Percentiles rank a stretch among this genome's conserved stretches.
Evolutionary conservation across 345 rosid genomes (phyloP).

Genomic region (Populus euphratica): DNA sequence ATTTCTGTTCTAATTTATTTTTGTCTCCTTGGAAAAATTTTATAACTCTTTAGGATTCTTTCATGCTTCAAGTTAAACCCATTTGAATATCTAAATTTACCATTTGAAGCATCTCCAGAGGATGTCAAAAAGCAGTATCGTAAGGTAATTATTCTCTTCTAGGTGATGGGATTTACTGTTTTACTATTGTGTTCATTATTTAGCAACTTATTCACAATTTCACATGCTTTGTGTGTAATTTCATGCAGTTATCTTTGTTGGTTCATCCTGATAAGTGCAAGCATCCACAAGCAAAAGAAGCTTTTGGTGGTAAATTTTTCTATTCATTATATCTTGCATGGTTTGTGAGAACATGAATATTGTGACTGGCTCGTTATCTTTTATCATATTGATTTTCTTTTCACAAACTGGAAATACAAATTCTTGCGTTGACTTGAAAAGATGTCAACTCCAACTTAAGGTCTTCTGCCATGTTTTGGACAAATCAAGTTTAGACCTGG

Average conservation of each 20-base stretch:
- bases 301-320: conserved; percentile 66
- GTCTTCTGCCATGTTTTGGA: neutral
- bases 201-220: conserved; percentile 1
- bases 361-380: neutral
- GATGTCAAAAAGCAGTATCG: conserved; percentile 87
- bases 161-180: neutral
- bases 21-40: neutral
- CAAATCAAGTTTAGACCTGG: neutral
- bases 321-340: neutral
- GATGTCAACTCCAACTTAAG: neutral
- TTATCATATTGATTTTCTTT: neutral
- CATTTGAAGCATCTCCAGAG: conserved; percentile 68
- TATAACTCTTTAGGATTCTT: conserved; percentile 58
- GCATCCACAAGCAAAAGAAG: conserved; percentile 97
- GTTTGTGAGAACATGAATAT: neutral
- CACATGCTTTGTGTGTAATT: conserved; percentile 9
- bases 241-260: conserved; percentile 68
- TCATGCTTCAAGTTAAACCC: conserved; percentile 97
- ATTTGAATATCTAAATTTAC: conserved; percentile 72
- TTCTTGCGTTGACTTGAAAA: neutral
- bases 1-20: neutral
- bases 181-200: neutral
- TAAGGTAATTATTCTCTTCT: conserved; percentile 48
- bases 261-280: conserved; percentile 99
- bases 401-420: neutral